Conservation (phyloP, 108 stramenopile species). For the Cyclotella cryptica region DNA sequence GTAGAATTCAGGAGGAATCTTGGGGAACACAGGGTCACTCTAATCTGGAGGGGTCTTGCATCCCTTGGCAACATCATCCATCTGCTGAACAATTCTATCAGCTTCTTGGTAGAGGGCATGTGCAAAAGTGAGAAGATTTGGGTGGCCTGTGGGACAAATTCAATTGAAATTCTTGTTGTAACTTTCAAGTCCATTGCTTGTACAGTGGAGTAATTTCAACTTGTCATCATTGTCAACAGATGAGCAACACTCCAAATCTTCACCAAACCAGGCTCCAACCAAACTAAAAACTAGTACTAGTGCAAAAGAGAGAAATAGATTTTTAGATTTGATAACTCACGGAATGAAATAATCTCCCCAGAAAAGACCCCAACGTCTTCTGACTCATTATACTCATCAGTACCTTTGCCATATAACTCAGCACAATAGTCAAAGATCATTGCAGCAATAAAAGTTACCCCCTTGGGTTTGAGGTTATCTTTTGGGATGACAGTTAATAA, state of each 20-base stretch:
- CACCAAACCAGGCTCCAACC: constrained; percentile 3
- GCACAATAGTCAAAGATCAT: neutral
- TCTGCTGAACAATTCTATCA: neutral
- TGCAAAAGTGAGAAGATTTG: constrained; percentile 19
- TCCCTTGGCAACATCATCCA: constrained; percentile 21
- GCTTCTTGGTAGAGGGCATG: constrained; percentile 7
- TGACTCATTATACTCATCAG: neutral
- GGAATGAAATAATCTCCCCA: neutral
- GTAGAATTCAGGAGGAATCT: constrained; percentile 9
- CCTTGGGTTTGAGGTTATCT: neutral
- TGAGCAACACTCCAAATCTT: constrained; percentile 10
- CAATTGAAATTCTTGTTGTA: constrained; percentile 19
- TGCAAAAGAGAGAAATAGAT: neutral
- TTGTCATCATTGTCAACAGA: neutral
- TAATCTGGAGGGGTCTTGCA: constrained; percentile 6
- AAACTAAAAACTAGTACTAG: too few relatives aligned
- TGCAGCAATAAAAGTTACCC: neutral
- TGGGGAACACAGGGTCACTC: neutral
- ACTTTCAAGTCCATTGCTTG: constrained; percentile 11
- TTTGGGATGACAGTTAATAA: constrained; percentile 14
- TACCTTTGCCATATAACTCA: neutral
- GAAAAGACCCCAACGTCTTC: neutral
- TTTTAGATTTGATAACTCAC: neutral
- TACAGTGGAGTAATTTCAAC: neutral
- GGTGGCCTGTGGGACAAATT: constrained; percentile 16